Conservation (phyloP, 2,329 filamentous ascomycete species). For the Ampelomyces quisqualis region DNA sequence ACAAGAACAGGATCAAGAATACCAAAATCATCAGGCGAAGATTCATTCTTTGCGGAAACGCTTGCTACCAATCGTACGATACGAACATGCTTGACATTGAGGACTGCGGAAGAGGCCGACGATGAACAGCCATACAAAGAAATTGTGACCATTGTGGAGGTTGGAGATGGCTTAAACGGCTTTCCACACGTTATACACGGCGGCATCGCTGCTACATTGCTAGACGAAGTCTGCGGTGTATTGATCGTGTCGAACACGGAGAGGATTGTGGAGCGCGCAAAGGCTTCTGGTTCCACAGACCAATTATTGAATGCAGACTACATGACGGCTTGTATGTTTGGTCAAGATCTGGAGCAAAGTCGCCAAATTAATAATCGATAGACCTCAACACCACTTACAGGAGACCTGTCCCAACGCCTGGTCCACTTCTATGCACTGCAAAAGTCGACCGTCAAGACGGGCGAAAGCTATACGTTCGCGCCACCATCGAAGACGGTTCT, state of each 20-base stretch:
- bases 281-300: constrained; percentile 4
- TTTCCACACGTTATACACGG: constrained; percentile 57
- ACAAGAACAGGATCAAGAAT: constrained; percentile 38
- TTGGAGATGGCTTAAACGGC: constrained; percentile 58
- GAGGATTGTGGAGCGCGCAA: constrained; percentile 11
- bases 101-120: constrained; percentile 19
- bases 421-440: constrained; percentile 51
- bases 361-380: constrained; percentile 18
- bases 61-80: constrained; percentile 56
- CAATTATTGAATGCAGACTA: constrained; percentile 14
- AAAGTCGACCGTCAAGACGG: constrained; percentile 52
- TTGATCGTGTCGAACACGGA: constrained; percentile 50
- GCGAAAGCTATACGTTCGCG: constrained; percentile 56
- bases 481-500: constrained; percentile 52
- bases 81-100: constrained; percentile 28
- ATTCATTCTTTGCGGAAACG: constrained; percentile 56
- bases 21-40: constrained; percentile 45
- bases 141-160: constrained; percentile 43
- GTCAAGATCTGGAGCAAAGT: too few relatives aligned
- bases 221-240: constrained; percentile 60
- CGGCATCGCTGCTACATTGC: constrained; percentile 58
- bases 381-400: constrained; percentile 58
- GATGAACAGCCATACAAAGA: constrained; percentile 33
- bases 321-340: constrained; percentile 41
- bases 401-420: constrained; percentile 54